Evolutionary conservation across 2,329 filamentous ascomycete genomes (phyloP).

Genomic region (Monosporascus sp.): DNA sequence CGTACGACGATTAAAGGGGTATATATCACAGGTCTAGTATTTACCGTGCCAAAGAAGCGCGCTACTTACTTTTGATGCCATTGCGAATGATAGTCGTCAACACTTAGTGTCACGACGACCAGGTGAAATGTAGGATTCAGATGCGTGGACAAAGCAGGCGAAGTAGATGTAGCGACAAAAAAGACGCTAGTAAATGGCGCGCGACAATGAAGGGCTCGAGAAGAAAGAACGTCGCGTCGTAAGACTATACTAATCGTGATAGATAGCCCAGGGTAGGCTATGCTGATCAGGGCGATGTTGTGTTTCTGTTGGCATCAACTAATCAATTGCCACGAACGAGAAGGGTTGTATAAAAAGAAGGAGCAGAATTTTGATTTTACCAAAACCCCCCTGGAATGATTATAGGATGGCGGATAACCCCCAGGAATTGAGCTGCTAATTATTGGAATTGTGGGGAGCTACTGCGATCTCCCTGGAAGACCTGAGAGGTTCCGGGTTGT

Average conservation of each 20-base stretch:
- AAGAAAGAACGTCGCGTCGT: too few species aligned
- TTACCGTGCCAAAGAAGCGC: slow-evolving; percentile 1
- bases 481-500: neutral
- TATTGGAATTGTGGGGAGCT: slow-evolving; percentile 1
- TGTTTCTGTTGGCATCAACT: neutral
- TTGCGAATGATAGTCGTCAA: slow-evolving; percentile 19
- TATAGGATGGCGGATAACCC: neutral
- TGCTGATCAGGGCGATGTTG: neutral
- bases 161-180: neutral
- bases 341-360: neutral
- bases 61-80: slow-evolving; percentile 35
- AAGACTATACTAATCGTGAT: too few species aligned
- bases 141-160: slow-evolving; percentile 1
- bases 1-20: neutral
- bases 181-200: neutral
- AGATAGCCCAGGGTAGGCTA: too few species aligned
- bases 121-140: neutral
- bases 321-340: neutral
- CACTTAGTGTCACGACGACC: slow-evolving; percentile 11
- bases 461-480: neutral
- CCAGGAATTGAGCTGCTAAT: neutral
- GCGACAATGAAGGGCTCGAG: neutral
- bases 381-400: neutral
- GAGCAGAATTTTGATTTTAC: neutral
- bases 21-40: neutral